Base-by-base conservation (phyloP, 768 basidiomycete genomes). In the Hypholoma sublateritium region DNA sequence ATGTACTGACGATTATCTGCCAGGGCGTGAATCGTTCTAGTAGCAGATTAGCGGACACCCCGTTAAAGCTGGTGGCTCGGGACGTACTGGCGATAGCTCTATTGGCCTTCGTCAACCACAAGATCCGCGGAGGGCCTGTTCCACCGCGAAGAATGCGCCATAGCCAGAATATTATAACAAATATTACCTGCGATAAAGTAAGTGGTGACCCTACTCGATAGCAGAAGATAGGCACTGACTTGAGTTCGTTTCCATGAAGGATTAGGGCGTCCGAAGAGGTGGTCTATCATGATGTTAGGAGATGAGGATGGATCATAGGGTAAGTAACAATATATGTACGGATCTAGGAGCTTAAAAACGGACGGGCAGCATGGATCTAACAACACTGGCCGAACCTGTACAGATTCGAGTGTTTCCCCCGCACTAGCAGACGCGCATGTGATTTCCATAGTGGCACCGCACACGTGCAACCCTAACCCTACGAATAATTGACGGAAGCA, bases 111-210 rank as follows among this genome's bases (percentile, higher is more conserved):
- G 82, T 79, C 0, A 93, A 66, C 82, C 84, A 86, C 34, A 89
- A 66, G n/a, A 91, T 53, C 14, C 83, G 78, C 0, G 93, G 93
- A 21, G 86, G 87, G 1, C 75, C 72, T 0, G 82, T 76, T 58
- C 81, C 81, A 1, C 91, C 90, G 7, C 80, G 76, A 16, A 81
- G 66, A 55, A 98, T 86, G 21, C 90, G 77, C 85, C 88, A 94
- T 53, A 89, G 64, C 95, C 95, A 98, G 74, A 98, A 97, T 70
- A 92, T 65, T 60, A 97, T 83, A 63, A 97, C 91, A 47, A 97
- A 79, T 66, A 95, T 87, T 51, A 97, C 93, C 88, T 98, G 60
- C 35, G 55, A 53, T 17, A 46, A 19, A 19, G 22, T 58, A 22
- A 42, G 50, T 56, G 45, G n/a, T 35, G 50, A 28, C n/a, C 22